phyloP scores from a whole-genome alignment of 2,329 filamentous ascomycete genomes.

The Pyrenochaeta sp. region DNA sequence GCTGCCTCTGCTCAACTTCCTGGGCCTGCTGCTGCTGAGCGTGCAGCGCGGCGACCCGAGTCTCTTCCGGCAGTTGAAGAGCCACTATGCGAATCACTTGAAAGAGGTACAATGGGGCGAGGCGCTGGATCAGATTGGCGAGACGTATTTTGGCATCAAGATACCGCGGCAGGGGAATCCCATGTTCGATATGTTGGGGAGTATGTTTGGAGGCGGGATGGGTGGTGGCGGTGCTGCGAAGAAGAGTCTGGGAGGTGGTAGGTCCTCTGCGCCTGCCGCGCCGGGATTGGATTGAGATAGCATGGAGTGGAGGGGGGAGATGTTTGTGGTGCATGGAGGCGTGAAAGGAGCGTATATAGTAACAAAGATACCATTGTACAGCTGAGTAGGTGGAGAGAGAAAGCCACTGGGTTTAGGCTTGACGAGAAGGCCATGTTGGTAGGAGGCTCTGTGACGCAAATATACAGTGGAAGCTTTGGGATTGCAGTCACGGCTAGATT shows the following conservation, averaged over 20 bases:
- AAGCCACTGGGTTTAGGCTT: no score
- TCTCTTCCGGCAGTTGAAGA: conserved; percentile 80
- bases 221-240: conserved; percentile 53
- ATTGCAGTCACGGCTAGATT: no score
- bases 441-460: no score
- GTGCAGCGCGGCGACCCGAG: conserved; percentile 81
- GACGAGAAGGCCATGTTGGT: no score
- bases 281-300: conserved; percentile 45
- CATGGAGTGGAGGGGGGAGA: no score
- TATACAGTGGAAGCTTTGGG: no score
- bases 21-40: conserved; percentile 82
- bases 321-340: no score
- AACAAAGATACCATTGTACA: no score
- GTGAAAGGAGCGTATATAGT: no score
- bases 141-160: conserved; percentile 96
- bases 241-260: conserved; percentile 50
- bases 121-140: conserved; percentile 82
- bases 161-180: conserved; percentile 90
- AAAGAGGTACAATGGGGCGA: conserved; percentile 82
- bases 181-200: conserved; percentile 97
- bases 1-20: conserved; percentile 93
- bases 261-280: conserved; percentile 36
- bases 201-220: conserved; percentile 81
- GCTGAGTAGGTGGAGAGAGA: no score
- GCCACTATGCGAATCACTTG: conserved; percentile 81